phyloP scores from a whole-genome alignment of 2,329 filamentous ascomycete genomes.

The Trichophyton simii region DNA sequence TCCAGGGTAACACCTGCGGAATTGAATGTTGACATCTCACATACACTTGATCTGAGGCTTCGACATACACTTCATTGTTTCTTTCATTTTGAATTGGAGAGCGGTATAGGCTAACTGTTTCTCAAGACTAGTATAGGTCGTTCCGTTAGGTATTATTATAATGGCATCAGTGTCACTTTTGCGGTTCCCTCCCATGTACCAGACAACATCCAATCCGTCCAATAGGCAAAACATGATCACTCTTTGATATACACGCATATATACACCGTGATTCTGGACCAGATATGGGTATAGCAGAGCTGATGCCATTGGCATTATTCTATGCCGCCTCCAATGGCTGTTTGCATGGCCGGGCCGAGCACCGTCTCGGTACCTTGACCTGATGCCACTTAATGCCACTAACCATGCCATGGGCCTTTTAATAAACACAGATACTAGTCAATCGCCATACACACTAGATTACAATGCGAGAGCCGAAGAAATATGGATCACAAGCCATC shows the following conservation, averaged over 20 bases:
- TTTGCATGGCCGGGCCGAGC: background rate
- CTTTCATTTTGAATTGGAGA: background rate
- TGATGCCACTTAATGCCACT: background rate
- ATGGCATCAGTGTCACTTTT: background rate
- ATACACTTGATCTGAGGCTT: conserved; percentile 36
- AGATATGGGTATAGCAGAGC: background rate
- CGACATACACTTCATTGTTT: background rate
- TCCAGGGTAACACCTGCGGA: conserved; percentile 29
- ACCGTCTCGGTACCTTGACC: background rate
- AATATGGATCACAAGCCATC: background rate
- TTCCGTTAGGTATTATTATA: background rate
- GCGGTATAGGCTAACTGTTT: background rate
- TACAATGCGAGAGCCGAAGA: background rate
- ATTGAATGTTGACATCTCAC: conserved; percentile 32
- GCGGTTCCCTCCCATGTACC: background rate
- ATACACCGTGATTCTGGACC: background rate
- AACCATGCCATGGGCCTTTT: background rate
- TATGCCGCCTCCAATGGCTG: background rate
- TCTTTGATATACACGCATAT: background rate
- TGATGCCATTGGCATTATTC: background rate
- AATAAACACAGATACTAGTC: background rate
- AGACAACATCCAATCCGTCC: background rate
- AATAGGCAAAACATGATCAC: background rate
- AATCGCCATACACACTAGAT: background rate
- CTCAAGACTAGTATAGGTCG: background rate